Evolutionary conservation across 805 yeast genomes (phyloP), one percentile per base, ranked within the genome.

Genomic region (Saturnispora diversa): DNA sequence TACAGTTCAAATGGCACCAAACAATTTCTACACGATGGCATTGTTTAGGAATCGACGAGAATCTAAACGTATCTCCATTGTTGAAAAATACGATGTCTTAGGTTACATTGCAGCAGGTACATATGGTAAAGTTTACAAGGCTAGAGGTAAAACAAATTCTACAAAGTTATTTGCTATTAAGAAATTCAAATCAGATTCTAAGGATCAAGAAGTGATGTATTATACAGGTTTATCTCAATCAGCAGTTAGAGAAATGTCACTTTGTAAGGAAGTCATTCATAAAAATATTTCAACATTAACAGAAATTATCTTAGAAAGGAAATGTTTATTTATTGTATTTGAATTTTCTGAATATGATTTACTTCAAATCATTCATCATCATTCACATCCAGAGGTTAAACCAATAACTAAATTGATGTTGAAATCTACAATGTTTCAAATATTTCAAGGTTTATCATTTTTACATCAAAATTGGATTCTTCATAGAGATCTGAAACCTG

Each of bases 81-180:
- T 86, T n/a, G 80, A 81, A 39, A 82, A 80, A 51, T 92, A 88
- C 61, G 88, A 82, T 46, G 81, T 92, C 44, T 63, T 87, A 13
- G 98, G 98, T 0, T 92, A 92, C 60, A 92, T 92, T 44, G 98
- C 98, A 1, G 96, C 98, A 0, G 98, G 98, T 29, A 92, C 98
- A 0, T 92, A 92, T 60, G 98, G 98, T 43, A 75, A 86, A 44
- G 95, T 86, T 17, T 92, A 87, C 65, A 90, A 92, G 57, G 97
- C 97, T 6, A 73, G 74, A 46, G 69, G 78, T 7, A 46, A 58
- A 49, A 47, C 19, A 51, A 60, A 15, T 21, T 8, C 28, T 19
- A 17, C 26, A 15, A 31, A 9, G 4, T 67, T 77, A 33, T 84
- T 69, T 56, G 98, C 98, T 5, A 92, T 92, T 52, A 92, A 92